Percentiles rank a stretch among this genome's conserved stretches.
Evolutionary conservation across 2,329 filamentous ascomycete species (phyloP).

Genomic region (Microcera coccophila): DNA sequence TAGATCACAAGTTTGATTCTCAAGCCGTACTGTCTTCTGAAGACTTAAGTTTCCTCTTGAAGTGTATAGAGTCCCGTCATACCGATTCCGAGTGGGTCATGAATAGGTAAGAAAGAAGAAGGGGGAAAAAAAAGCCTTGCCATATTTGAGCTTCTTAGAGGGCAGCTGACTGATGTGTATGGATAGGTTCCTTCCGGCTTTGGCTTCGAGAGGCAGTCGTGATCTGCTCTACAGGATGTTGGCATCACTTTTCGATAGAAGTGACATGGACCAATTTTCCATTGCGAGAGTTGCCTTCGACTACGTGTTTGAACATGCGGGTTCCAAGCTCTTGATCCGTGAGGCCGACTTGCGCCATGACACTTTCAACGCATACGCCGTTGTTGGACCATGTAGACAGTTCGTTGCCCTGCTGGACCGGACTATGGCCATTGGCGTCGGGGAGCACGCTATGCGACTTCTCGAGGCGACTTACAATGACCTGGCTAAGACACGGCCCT

Average conservation of each 20-base stretch:
- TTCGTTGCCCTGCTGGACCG: slow-evolving; percentile 3
- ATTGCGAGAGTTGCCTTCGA: slow-evolving; percentile 1
- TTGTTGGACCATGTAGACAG: too few relatives aligned
- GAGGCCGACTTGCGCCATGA: background rate
- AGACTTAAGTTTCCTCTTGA: background rate
- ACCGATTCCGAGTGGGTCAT: slow-evolving; percentile 3
- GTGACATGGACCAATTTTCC: background rate
- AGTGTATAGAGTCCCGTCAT: background rate
- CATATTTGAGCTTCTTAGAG: background rate
- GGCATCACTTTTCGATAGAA: background rate
- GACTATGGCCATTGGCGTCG: background rate
- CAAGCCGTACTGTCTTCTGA: slow-evolving; percentile 6
- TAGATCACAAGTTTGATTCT: slow-evolving; percentile 5
- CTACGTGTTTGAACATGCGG: background rate
- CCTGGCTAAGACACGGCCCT: slow-evolving; percentile 2
- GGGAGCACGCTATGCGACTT: background rate
- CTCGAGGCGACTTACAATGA: slow-evolving; percentile 5
- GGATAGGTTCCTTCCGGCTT: slow-evolving; percentile 5
- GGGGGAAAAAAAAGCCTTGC: too few relatives aligned
- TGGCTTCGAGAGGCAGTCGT: background rate
- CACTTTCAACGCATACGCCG: too few relatives aligned
- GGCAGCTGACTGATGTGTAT: background rate
- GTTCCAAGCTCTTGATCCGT: slow-evolving; percentile 2
- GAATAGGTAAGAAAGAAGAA: background rate
- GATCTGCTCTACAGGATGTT: slow-evolving; percentile 3